Evolutionary conservation across 768 basidiomycete genomes (phyloP), one percentile per base, ranked within the genome.

Genomic region (Kwoniella europaea): DNA sequence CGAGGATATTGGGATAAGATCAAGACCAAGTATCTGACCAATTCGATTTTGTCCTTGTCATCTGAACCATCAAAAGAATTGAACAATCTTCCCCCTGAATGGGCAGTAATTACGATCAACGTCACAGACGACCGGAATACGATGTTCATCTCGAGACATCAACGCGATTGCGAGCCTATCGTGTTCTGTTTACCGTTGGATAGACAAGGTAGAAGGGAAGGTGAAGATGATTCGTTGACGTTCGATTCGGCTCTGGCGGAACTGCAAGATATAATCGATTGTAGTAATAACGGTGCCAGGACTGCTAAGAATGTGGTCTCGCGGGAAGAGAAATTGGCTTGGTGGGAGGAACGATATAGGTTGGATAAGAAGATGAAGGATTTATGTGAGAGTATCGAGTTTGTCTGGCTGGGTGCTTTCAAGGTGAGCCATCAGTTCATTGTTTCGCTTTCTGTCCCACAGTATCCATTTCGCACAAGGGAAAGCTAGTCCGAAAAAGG

Each of bases 361-460:
- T 86, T 98, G n/a, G 94, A 98, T 77, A 86, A 85, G 58, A 87
- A 93, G 24, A 81, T 99, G 77, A 86, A 88, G 67, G 88, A 89
- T 41, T 83, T 99, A 6, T 82, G 97, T 43, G 88, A 89, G 73
- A 93, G 90, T 73, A 90, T 99, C 55, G 97, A 98, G 81, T 94
- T 92, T 76, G 94, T 92, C 79, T 98, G 97, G 97, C 86, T 99
- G 2, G 96, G 97, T 1, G 94, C 91, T 22, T 98, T 97, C 88
- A 98, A 98, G 89, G 95, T 94, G 61, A 43, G 86, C 76, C 3
- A 22, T 16, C 10, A 12, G 10, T 46, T 9, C 43, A n/a, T 13
- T n/a, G 9, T 35, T n/a, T 29, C 50, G 15, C 29, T 10, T 27
- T 55, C 29, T 27, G 10, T 64, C 16, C 20, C 24, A 35, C 35